These are phyloP conservation scores for Albizia julibrissin DNA, from an alignment of 306 rosid species.

Conservation along the genomic window DNA sequence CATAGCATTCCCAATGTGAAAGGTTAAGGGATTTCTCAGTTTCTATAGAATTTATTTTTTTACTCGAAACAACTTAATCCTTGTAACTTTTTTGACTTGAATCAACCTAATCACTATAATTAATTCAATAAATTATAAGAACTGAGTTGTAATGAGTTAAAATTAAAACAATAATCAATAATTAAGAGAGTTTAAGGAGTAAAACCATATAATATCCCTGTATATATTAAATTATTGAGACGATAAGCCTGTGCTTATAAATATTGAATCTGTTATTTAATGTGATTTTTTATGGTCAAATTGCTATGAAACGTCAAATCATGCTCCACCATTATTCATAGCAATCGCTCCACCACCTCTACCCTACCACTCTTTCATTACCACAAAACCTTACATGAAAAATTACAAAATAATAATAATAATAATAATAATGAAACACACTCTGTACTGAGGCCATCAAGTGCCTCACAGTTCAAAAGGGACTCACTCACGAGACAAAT, in stretches of 20 bases:
- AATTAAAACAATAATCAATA: no score
- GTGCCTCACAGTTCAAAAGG: conserved; percentile 43
- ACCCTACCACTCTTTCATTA: conserved; percentile 39
- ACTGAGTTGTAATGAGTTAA: no score
- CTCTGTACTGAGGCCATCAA: conserved; percentile 29
- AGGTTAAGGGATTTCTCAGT: not conserved
- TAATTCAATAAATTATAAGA: no score
- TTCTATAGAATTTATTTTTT: no score
- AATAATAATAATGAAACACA: conserved; percentile 9
- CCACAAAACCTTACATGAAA: conserved; percentile 29
- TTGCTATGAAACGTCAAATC: conserved; percentile 40
- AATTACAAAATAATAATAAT: conserved; percentile 24
- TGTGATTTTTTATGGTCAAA: conserved; percentile 24
- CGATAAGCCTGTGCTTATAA: conserved; percentile 28
- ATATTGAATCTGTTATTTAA: not conserved
- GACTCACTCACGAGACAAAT: not conserved
- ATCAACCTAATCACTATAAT: no score
- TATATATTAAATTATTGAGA: not conserved
- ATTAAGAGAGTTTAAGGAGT: no score
- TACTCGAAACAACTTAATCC: no score
- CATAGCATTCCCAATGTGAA: not conserved
- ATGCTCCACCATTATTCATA: conserved; percentile 49
- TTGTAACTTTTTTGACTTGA: no score
- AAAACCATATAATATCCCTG: not conserved
- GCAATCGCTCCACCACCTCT: conserved; percentile 41